A percentile compares a stretch with the other conserved stretches of the same genome.
These are phyloP conservation scores for Curvularia eragrostidis DNA, from an alignment of 2,329 filamentous ascomycete species.

Conservation along the genomic window DNA sequence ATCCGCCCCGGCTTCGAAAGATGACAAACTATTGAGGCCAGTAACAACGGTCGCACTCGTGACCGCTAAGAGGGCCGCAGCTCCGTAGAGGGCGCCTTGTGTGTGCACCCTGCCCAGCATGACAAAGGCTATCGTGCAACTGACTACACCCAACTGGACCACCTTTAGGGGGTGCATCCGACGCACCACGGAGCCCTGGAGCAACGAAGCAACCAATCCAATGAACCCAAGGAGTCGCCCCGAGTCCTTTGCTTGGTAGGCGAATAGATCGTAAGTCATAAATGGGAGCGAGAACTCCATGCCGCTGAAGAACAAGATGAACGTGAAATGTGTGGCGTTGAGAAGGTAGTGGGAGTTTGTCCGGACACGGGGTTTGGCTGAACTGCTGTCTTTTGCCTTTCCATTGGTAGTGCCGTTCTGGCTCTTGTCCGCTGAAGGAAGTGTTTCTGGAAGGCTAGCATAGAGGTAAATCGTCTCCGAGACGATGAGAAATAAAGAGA, in stretches of 20 bases:
- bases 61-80: conserved; percentile 82
- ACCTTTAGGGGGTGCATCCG: conserved; percentile 81
- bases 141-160: conserved; percentile 78
- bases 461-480: conserved; percentile 90
- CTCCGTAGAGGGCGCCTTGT: conserved; percentile 75
- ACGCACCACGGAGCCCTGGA: conserved; percentile 90
- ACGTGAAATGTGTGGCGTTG: conserved; percentile 85
- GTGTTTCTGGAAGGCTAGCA: conserved; percentile 82
- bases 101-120: conserved; percentile 74
- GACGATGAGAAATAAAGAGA: conserved; percentile 84
- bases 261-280: conserved; percentile 94
- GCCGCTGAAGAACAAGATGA: conserved; percentile 95
- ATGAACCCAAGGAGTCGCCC: conserved; percentile 89
- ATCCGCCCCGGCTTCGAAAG: conserved; percentile 80
- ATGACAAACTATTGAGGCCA: conserved; percentile 87
- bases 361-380: conserved; percentile 49
- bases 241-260: conserved; percentile 78
- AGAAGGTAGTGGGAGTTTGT: conserved; percentile 86
- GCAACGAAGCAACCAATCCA: conserved; percentile 86
- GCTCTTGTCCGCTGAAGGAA: conserved; percentile 59
- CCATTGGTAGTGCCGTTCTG: conserved; percentile 26
- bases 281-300: conserved; percentile 98
- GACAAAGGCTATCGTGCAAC: conserved; percentile 80
- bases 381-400: conserved; percentile 24
- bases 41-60: conserved; percentile 96